These are phyloP conservation scores for Curvularia sp. DNA, from an alignment of 2,329 filamentous ascomycete species.

Conservation along the genomic window DNA sequence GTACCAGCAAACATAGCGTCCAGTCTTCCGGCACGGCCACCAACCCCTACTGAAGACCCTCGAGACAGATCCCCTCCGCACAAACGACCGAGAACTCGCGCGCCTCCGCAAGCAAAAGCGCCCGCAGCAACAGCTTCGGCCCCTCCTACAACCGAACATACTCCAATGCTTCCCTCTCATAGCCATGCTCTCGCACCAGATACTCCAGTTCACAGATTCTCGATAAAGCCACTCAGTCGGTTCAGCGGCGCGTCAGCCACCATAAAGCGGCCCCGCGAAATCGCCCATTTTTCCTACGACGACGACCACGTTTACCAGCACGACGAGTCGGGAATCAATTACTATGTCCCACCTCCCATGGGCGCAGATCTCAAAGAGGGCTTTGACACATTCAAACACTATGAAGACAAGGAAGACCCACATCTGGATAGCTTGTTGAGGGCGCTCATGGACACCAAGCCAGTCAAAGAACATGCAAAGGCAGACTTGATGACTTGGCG, in stretches of 20 bases:
- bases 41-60: slow-evolving; percentile 15
- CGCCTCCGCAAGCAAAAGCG: slow-evolving; percentile 35
- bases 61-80: slow-evolving; percentile 32
- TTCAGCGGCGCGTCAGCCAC: slow-evolving; percentile 45
- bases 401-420: slow-evolving; percentile 82
- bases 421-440: slow-evolving; percentile 85
- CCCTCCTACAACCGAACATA: neutral
- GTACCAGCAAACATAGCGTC: neutral
- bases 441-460: slow-evolving; percentile 75
- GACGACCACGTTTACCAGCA: slow-evolving; percentile 77
- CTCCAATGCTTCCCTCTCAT: neutral
- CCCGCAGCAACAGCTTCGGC: slow-evolving; percentile 14
- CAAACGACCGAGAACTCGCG: slow-evolving; percentile 45
- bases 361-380: slow-evolving; percentile 78
- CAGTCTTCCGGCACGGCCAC: slow-evolving; percentile 14
- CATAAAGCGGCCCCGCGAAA: slow-evolving; percentile 68
- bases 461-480: slow-evolving; percentile 64
- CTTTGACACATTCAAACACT: slow-evolving; percentile 81
- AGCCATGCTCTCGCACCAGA: neutral
- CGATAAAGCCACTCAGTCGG: slow-evolving; percentile 42
- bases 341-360: slow-evolving; percentile 81
- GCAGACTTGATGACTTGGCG: slow-evolving; percentile 90
- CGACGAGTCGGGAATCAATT: slow-evolving; percentile 80
- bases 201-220: slow-evolving; percentile 28
- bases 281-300: slow-evolving; percentile 93